Conservation (phyloP, 306 rosid species). For the Glycine tomentella region DNA sequence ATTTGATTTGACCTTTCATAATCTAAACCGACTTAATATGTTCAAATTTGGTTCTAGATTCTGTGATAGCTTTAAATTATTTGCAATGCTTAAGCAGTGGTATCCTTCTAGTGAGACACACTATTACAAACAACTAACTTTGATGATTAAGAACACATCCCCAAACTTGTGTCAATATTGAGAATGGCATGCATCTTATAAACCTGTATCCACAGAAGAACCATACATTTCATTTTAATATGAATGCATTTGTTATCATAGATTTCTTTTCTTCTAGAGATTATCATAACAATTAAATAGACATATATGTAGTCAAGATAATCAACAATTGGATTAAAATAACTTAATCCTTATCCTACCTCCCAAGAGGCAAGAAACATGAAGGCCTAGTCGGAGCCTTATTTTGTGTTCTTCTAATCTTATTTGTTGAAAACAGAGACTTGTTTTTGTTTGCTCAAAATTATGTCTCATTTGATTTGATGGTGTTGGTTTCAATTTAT, state of each 20-base stretch:
- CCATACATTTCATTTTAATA: conserved; percentile 10
- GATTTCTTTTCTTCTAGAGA: no score
- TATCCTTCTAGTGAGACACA: conserved; percentile 16
- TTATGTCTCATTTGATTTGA: conserved; percentile 24
- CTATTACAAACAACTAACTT: background rate
- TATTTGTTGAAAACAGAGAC: conserved; percentile 21
- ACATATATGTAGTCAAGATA: conserved; percentile 21
- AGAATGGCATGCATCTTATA: conserved; percentile 14
- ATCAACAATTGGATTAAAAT: conserved; percentile 1
- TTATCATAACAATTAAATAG: background rate
- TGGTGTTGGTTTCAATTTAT: conserved; percentile 35
- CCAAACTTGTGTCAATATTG: conserved; percentile 4
- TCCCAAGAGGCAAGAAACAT: background rate
- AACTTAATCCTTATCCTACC: background rate
- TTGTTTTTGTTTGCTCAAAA: conserved; percentile 13
- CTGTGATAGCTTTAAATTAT: conserved; percentile 37
- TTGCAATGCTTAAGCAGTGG: conserved; percentile 30
- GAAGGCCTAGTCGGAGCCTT: conserved; percentile 2
- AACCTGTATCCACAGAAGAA: conserved; percentile 5
- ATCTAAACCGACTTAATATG: conserved; percentile 14
- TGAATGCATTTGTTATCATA: conserved; percentile 36
- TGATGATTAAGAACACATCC: conserved; percentile 7
- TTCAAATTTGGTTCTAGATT: conserved; percentile 4
- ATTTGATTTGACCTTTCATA: conserved; percentile 37
- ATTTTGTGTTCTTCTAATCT: conserved; percentile 32